Evolutionary conservation across 495 filamentous ascomycete genomes (phyloP), one percentile per base, ranked within the genome.

Genomic region (Poronia punctata): DNA sequence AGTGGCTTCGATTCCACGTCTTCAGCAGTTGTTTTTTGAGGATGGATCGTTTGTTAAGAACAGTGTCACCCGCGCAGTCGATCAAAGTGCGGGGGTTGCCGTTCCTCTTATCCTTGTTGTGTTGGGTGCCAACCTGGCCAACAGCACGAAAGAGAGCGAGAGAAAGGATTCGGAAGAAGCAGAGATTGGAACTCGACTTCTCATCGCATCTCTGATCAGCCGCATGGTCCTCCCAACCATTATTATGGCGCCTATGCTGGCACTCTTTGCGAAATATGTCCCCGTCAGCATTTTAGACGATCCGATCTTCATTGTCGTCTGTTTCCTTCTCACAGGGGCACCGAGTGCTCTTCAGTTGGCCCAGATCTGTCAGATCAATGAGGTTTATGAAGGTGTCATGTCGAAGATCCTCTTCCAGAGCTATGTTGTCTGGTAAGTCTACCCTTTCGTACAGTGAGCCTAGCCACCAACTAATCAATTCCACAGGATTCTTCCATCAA

Each of bases 281-380:
- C 88, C 86, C 0, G 73, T 98, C 60, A 93, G 87, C 67, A 97
- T 97, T 42, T 66, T 98, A 22, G 92, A 94, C 60, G 92, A 98
- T 52, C 93, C 93, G 5, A 97, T 98, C 52, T 98, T 98, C 61
- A 79, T 97, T 43, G 83, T 97, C 46, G 93, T 98, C 26, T 95
- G 88, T 61, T 98, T 96, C 71, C 73, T 98, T 32, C 81, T 98
- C 49, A 88, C 86, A 1, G 92, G 92, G 15, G 92, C 92, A 5
- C 92, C 92, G 10, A 95, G 86, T 45, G 92, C 92, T 21, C 71
- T 98, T 48, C 92, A 98, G 59, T 67, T 98, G 50, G 88, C 93
- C 5, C 92, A 98, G 66, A 98, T 98, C 44, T 98, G 92, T 66
- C 93, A 97, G 70, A 86, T 97, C 62, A 98, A 98, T 60, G 84